Base-by-base conservation (phyloP, 108 stramenopile species). In the Cylindrotheca fusiformis region DNA sequence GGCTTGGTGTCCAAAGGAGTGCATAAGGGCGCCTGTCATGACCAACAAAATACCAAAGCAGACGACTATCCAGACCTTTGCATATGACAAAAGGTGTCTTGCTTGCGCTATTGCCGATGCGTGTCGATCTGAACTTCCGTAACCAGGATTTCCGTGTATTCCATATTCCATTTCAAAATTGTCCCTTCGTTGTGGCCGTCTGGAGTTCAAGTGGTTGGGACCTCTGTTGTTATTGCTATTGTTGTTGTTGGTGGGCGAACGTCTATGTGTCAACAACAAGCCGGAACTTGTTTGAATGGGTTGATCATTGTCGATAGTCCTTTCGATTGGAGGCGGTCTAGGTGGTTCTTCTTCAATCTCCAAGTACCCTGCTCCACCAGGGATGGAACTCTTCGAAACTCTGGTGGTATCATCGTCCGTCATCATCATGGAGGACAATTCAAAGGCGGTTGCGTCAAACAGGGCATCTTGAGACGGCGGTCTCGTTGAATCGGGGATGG, bases 321-420 rank as follows among this genome's bases (percentile, higher is more conserved):
- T 24, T 54, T 60, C 60, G 0, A 26, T 12, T 26, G 44, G 4
- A 4, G 17, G 3, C 3, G 23, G 10, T 46, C 69, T 32, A 19
- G 74, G 70, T n/a, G 74, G 74, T 47, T 75, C 79, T 55, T 75
- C 74, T 61, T 80, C 79, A 64, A 80, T 80, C 57, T 80, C 79
- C 32, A 80, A 67, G 30, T 67, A 74, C 14, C 72, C 72, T 19
- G 72, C 72, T n/a, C 48, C 60, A 46, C 72, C 72, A 21, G 72
- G 72, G 51, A 68, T 26, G 3, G 29, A 19, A 3, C 52, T 31
- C 17, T 28, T 49, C 4, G 8, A 41, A 8, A 32, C 19, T 29
- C 27, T 55, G 54, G 54, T 55, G 21, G n/a, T n/a, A n/a, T n/a
- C n/a, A 6, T 51, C 21, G 10, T 51, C n/a, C 50, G 5, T n/a